These are phyloP conservation scores for Capillidium rhysosporum DNA, from an alignment of 371 early-diverging fungal species.

Conservation along the genomic window DNA sequence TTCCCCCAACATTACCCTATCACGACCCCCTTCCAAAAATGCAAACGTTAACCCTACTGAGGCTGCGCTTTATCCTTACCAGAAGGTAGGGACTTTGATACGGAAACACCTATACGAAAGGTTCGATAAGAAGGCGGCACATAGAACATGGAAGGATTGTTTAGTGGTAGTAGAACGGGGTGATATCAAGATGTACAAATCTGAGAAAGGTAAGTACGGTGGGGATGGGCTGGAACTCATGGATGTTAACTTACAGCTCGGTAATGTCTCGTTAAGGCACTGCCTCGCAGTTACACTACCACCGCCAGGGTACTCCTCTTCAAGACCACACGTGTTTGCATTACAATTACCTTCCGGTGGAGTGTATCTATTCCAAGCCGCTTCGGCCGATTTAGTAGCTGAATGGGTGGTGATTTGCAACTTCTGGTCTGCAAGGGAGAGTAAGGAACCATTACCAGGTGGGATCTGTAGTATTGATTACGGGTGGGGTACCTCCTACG, in stretches of 20 bases:
- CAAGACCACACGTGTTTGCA: constrained; percentile 63
- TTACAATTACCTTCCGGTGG: constrained; percentile 56
- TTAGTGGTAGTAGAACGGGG: constrained; percentile 49
- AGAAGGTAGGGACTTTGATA: constrained; percentile 58
- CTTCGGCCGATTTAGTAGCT: constrained; percentile 32
- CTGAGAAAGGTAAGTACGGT: constrained; percentile 22
- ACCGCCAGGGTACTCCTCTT: constrained; percentile 56
- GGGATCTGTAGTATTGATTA: constrained; percentile 71
- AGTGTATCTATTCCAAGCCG: constrained; percentile 64
- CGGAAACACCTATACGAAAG: constrained; percentile 67
- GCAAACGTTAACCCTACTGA: neutral
- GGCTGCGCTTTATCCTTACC: constrained; percentile 15
- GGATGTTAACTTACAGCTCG: constrained; percentile 19
- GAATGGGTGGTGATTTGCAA: constrained; percentile 74
- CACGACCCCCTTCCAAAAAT: neutral
- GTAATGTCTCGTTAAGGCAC: constrained; percentile 47
- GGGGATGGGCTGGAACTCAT: constrained; percentile 11
- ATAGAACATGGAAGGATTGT: constrained; percentile 74
- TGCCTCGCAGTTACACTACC: constrained; percentile 55
- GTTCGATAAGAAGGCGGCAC: constrained; percentile 52
- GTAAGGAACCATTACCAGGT: constrained; percentile 67
- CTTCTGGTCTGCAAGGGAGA: constrained; percentile 77
- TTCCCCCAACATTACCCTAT: neutral
- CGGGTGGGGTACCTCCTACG: constrained; percentile 60
- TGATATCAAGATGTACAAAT: constrained; percentile 53